These are phyloP conservation scores for Zygosaccharomyces rouxii DNA, from an alignment of 805 yeast genomes.

Conservation along the genomic window DNA sequence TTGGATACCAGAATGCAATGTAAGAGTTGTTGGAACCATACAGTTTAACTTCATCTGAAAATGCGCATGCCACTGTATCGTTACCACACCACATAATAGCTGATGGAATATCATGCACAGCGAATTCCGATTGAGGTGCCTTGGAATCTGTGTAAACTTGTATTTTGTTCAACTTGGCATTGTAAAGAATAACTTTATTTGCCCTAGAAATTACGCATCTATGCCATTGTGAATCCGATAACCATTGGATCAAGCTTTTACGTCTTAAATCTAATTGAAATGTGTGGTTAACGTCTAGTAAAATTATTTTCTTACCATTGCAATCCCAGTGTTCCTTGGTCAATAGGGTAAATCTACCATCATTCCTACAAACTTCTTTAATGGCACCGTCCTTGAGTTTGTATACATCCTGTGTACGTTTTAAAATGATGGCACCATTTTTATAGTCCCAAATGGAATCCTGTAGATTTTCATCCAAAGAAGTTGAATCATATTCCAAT, in stretches of 20 bases:
- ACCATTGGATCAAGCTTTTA: constrained; percentile 6
- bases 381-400: constrained; percentile 10
- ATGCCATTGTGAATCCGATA: constrained; percentile 28
- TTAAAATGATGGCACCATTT: constrained; percentile 18
- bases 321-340: constrained; percentile 32
- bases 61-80: constrained; percentile 62
- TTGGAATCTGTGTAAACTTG: constrained; percentile 43
- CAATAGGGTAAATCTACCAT: constrained; percentile 22
- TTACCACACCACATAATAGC: constrained; percentile 79
- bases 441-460: constrained; percentile 33
- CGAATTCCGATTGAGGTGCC: constrained; percentile 24
- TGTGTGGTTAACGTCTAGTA: constrained; percentile 26
- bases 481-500: constrained; percentile 13
- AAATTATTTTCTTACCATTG: constrained; percentile 16
- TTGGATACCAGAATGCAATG: constrained; percentile 46
- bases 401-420: constrained; percentile 25
- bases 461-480: constrained; percentile 12
- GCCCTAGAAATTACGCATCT: constrained; percentile 23
- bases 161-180: constrained; percentile 39
- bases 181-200: constrained; percentile 47
- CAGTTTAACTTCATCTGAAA: constrained; percentile 61
- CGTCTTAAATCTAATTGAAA: constrained; percentile 12
- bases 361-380: constrained; percentile 16
- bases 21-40: constrained; percentile 62
- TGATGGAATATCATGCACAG: constrained; percentile 36